Evolutionary conservation across 495 filamentous ascomycete species (phyloP), one percentile per base, ranked within the genome.

Genomic region (Glutinoglossum americanum): DNA sequence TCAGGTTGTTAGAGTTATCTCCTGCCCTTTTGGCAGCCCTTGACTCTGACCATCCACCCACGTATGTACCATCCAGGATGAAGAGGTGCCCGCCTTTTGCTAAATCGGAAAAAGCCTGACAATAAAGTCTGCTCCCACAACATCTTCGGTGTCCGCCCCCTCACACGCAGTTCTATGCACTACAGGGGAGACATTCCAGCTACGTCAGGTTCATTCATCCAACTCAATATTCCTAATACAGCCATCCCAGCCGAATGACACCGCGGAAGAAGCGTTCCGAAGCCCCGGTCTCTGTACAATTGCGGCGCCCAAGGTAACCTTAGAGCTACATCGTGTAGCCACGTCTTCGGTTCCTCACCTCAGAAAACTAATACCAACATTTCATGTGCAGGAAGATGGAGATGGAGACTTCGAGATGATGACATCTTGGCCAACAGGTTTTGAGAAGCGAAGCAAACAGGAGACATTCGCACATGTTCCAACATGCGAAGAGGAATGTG

Each of bases 151-250:
- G 60, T 64, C 75, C 30, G 71, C 72, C 28, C 67, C 70, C 3
- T 74, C 80, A 60, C 80, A 82, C 59, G 83, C 85, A 45, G 78
- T 92, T 57, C 74, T 96, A 60, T 87, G 80, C 66, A 84, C 82
- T 2, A 67, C 76, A 1, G 70, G 72, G 17, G 73, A 80, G 65
- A 89, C 83, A 21, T 96, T 82, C 72, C 80, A 80, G 32, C 73
- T 94, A 54, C 85, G 85, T 21, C 87, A 94, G 68, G 88, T 94
- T 60, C 87, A 90, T 64, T 90, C 88, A 0, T 94, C 88, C 17
- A 96, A 96, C 65, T 83, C 83, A 6, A 70, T 94, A 37, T 84
- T 87, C 67, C 65, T 94, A 8, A 72, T 87, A 28, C 67, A 73
- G 30, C 76, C 86, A n/a, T 73, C 72, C 21, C 41, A 23, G 41